Conservation (phyloP, 371 early-diverging fungal species). For the Circinella umbellata region DNA sequence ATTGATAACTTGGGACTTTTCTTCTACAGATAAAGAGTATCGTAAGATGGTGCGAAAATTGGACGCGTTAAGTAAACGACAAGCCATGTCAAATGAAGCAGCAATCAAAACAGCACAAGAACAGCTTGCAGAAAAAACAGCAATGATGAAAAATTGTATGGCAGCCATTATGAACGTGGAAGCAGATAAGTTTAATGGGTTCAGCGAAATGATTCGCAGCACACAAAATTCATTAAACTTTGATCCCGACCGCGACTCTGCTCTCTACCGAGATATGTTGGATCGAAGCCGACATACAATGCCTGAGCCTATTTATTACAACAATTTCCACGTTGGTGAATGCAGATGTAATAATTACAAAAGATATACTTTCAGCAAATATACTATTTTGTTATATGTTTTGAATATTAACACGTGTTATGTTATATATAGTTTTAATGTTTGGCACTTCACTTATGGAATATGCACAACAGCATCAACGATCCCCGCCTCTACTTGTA, state of each 20-base stretch:
- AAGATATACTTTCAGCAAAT: background rate
- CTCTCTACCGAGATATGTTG: slow-evolving; percentile 13
- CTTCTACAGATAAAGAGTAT: slow-evolving; percentile 19
- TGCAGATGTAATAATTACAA: slow-evolving; percentile 35
- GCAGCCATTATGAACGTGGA: slow-evolving; percentile 12
- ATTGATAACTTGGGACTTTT: background rate
- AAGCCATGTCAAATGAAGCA: slow-evolving; percentile 21
- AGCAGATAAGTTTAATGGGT: background rate
- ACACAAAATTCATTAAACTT: background rate
- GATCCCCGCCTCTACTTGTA: slow-evolving; percentile 62
- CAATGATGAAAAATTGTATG: slow-evolving; percentile 14
- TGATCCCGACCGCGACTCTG: slow-evolving; percentile 20
- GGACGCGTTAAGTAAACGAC: slow-evolving; percentile 21
- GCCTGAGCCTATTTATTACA: slow-evolving; percentile 23
- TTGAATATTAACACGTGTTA: no score
- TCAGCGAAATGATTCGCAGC: background rate
- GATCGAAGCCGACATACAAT: slow-evolving; percentile 11
- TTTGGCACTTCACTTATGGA: slow-evolving; percentile 64
- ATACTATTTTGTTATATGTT: background rate
- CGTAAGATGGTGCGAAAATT: slow-evolving; percentile 22
- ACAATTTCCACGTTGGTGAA: slow-evolving; percentile 28
- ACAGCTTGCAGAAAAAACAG: slow-evolving; percentile 20
- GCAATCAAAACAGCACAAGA: slow-evolving; percentile 20
- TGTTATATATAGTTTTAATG: slow-evolving; percentile 49
- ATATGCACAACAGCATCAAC: slow-evolving; percentile 49